Evolutionary conservation across 164 flowering plant species (phyloP), one percentile per base, ranked within the genome.

Genomic region (Vitis labrusca): DNA sequence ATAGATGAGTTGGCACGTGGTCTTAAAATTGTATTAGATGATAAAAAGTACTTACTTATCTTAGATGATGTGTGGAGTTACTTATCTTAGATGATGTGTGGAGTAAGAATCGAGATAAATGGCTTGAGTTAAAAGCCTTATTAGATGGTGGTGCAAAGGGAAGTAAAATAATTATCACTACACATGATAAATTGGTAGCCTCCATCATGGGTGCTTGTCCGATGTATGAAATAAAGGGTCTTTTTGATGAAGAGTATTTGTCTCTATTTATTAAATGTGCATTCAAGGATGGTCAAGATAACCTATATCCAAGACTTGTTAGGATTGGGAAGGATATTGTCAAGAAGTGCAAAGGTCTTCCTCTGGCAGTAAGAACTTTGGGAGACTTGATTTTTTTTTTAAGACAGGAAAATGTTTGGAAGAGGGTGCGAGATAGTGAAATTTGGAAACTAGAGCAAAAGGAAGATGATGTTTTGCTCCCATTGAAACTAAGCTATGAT

Each of bases 291-390:
- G 55, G 44, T 32, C 5, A 52, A 52, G 55, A 52, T 5, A 52
- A 52, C 1, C 55, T 9, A 0, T n/a, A 52, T 52, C 15, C 17
- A 52, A 52, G n/a, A 5, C 15, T 52, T 0, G 13, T 52, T 5
- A 52, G n/a, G n/a, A 52, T 52, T 52, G 55, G 55, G 10, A n/a
- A 52, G 13, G 55, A 52, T 12, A 52, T 52, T 52, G 55, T 52
- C n/a, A 52, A 52, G 5, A 83, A 68, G 1, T 32, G 44, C 44
- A 30, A 66, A 32, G 65, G 65, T 2, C 52, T 63, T 17, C 65
- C 65, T 63, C 29, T 63, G 10, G 65, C 65, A 10, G 15, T 63
- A 4, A 63, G 12, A 27, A 63, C 29, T 5, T 48, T 63, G 12
- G 65, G 65, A n/a, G 19, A 51, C 53, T 14, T 16, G 23, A 17